These are phyloP conservation scores for Fusarium xyrophilum DNA, from an alignment of 2,329 filamentous ascomycete genomes.

Conservation along the genomic window DNA sequence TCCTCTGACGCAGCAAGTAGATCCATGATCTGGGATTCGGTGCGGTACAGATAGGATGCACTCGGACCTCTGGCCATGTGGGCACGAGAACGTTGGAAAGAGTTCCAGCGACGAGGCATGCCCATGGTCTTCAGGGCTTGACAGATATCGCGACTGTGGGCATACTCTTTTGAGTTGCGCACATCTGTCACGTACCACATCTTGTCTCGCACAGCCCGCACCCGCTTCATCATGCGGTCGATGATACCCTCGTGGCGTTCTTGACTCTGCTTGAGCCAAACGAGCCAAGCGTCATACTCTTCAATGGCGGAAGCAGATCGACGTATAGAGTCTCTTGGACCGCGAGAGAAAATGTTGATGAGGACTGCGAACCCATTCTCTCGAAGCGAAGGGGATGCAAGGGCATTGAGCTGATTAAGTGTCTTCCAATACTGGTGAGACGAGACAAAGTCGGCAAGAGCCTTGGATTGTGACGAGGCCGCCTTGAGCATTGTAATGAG, in stretches of 20 bases:
- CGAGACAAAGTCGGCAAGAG: constrained; percentile 81
- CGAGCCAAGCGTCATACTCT: constrained; percentile 81
- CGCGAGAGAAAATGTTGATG: constrained; percentile 75
- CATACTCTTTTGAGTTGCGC: constrained; percentile 85
- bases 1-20: constrained; percentile 82
- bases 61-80: constrained; percentile 56
- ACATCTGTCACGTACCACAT: constrained; percentile 99
- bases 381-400: constrained; percentile 67
- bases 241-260: constrained; percentile 77
- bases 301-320: constrained; percentile 75
- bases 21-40: constrained; percentile 85
- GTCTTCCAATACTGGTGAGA: constrained; percentile 88
- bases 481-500: constrained; percentile 77
- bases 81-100: constrained; percentile 58
- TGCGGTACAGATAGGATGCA: constrained; percentile 75
- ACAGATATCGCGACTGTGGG: constrained; percentile 84
- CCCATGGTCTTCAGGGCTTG: constrained; percentile 92
- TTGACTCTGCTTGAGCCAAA: constrained; percentile 83
- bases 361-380: constrained; percentile 74
- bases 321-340: constrained; percentile 72
- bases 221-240: constrained; percentile 74
- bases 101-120: constrained; percentile 63
- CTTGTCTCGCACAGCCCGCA: constrained; percentile 84
- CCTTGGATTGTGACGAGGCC: constrained; percentile 77
- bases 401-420: constrained; percentile 72